Base-by-base conservation (phyloP, 2,329 filamentous ascomycete species). In the Beauveria varroae region DNA sequence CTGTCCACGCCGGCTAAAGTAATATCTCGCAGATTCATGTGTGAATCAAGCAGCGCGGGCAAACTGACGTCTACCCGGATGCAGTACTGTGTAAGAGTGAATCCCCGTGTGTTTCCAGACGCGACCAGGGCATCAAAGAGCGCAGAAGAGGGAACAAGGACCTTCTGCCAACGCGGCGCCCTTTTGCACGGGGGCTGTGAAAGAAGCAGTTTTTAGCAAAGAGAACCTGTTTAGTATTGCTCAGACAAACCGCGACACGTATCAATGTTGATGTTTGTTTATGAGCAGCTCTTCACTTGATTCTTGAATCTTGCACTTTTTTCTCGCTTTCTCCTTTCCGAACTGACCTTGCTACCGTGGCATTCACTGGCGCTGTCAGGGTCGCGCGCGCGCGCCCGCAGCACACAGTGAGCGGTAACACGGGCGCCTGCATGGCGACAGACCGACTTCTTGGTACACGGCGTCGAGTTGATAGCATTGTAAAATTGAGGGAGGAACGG, bases 361-460 rank as follows among this genome's bases (percentile, higher is more conserved):
- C 34, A 59, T 50, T 59, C 10, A 59, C 56, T 52, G n/a, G 34
- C 30, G n/a, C 24, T 24, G 28, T 4, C 7, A 41, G 12, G 26
- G 34, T 37, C 28, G 44, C 26, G 26, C 28, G 28, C 26, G 44
- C 30, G 37, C 57, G 47, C 57, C 57, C 57, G 47, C 57, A 43
- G 30, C 10, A 22, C 18, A 22, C 3, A n/a, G 34, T 14, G n/a
- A 44, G 43, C 37, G 37, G 47, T 53, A 43, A 53, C 37, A 53
- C 57, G 57, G 57, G 26, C 37, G 37, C 49, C 57, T 59, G 57
- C 57, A 59, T 53, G 57, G 22, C 24, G 37, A 20, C 57, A 59
- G 57, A 59, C 57, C 57, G 57, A 59, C 57, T 59, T 43, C 3
- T 59, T 18, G 26, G 37, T 52, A n/a, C 47, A 26, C 40, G 16